A percentile compares a stretch with the other conserved stretches of the same genome.
Evolutionary conservation across 1,284 basidiomycete genomes (phyloP).

Genomic region (Moesziomyces sp.): DNA sequence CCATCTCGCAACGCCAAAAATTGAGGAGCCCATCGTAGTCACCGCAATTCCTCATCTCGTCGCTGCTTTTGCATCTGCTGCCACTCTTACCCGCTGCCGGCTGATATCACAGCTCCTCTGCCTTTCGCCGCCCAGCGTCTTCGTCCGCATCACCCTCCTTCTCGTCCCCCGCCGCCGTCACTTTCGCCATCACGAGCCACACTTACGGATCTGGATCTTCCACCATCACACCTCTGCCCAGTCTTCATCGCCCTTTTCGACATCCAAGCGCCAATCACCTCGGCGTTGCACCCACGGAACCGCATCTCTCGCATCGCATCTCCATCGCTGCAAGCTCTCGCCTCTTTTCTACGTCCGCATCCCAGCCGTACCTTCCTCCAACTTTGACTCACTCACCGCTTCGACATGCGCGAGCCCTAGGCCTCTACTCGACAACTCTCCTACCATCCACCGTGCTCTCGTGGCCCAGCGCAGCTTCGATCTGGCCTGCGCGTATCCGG

Average conservation of each 20-base stretch:
- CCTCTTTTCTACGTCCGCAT: background rate
- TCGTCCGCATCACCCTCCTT: too few species aligned
- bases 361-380: background rate
- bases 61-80: background rate
- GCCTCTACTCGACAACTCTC: background rate
- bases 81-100: background rate
- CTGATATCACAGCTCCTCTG: background rate
- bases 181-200: background rate
- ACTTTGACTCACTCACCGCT: background rate
- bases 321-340: background rate
- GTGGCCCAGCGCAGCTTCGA: background rate
- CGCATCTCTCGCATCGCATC: background rate
- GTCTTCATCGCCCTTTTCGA: too few species aligned
- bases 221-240: background rate
- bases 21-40: background rate
- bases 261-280: too few species aligned
- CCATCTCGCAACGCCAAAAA: slow-evolving; percentile 1
- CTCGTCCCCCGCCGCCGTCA: too few species aligned
- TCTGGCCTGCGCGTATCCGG: background rate
- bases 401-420: background rate
- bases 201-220: background rate
- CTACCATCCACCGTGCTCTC: background rate
- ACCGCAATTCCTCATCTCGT: too few species aligned
- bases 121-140: background rate
- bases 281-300: too few species aligned